Evolutionary conservation across 176 grass and related monocot species (phyloP), one percentile per base, ranked within the genome.

Genomic region (Phoenix roebelenii): DNA sequence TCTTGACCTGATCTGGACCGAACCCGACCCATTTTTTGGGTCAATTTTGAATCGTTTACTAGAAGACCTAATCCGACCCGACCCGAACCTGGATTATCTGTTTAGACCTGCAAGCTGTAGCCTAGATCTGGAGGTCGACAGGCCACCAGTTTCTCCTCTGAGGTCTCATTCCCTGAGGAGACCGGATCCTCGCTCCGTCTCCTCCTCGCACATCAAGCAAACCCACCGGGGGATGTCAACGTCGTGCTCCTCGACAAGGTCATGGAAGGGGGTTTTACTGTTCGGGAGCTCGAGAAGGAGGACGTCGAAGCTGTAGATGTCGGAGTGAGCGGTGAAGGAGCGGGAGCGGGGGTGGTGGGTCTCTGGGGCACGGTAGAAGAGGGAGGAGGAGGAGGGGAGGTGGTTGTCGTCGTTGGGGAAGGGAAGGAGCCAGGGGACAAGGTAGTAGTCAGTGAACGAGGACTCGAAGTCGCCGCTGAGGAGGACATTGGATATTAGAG

Each of bases 251-350:
- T 84, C 77, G 25, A 90, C 50, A 16, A 90, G 69, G 70, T 90
- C 92, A 48, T 87, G 87, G 66, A 90, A 85, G 49, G 92, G 84
- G 18, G 88, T 73, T 65, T 74, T 77, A 7, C 84, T 66, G 16
- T 84, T 91, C 4, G 91, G 84, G 48, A 97, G 81, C 72, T 97
- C 93, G 15, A 97, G 87, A 63, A 97, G 87, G 54, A 97, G 93
- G 57, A 97, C 74, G 9, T 87, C 93, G 56, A 97, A 97, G 70
- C 84, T 91, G 75, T 88, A 96, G 1, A 96, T 57, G 70, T 96
- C 86, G 6, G 86, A 76, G 0, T 71, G 72, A 0, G 80, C 15
- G 16, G 86, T 79, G 54, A 87, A 95, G 67, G 49, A 56, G 1
- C 16, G 24, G 9, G 59, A 66, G 1, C 15, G 59, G 2, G 63